These are phyloP conservation scores for Neonectria sp. DNA, from an alignment of 2,329 filamentous ascomycete species.

Conservation along the genomic window DNA sequence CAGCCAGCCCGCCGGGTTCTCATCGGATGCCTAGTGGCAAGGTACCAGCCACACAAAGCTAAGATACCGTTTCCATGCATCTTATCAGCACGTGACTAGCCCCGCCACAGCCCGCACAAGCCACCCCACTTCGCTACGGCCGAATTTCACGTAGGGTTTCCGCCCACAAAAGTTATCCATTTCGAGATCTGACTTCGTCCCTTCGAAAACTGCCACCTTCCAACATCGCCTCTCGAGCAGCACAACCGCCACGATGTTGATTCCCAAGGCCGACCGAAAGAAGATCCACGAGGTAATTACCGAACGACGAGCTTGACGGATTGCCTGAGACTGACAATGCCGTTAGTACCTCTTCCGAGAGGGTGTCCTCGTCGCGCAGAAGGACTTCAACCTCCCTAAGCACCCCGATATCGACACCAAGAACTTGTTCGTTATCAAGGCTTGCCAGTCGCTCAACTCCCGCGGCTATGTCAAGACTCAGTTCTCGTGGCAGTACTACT, in stretches of 20 bases:
- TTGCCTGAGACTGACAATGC: slow-evolving; percentile 48
- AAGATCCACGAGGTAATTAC: slow-evolving; percentile 89
- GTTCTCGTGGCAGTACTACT: slow-evolving; percentile 99
- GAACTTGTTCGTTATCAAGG: slow-evolving; percentile 99
- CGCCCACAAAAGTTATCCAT: slow-evolving; percentile 63
- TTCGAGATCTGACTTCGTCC: slow-evolving; percentile 57
- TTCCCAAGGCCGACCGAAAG: slow-evolving; percentile 99
- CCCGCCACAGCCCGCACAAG: slow-evolving; percentile 47
- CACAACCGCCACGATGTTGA: slow-evolving; percentile 85
- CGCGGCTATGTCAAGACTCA: slow-evolving; percentile 99
- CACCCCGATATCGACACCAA: slow-evolving; percentile 99
- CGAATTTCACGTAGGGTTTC: slow-evolving; percentile 58
- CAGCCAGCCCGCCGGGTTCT: slow-evolving; percentile 5
- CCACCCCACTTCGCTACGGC: slow-evolving; percentile 54
- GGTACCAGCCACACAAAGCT: slow-evolving; percentile 35
- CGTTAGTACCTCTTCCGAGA: slow-evolving; percentile 93
- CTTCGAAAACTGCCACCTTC: slow-evolving; percentile 58
- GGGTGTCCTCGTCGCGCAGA: slow-evolving; percentile 96
- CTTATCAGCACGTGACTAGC: slow-evolving; percentile 53
- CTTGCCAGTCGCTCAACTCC: slow-evolving; percentile 97
- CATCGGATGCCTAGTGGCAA: slow-evolving; percentile 3
- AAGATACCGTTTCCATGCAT: slow-evolving; percentile 19
- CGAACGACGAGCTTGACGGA: slow-evolving; percentile 32
- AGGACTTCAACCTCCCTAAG: slow-evolving; percentile 99
- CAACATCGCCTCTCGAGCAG: slow-evolving; percentile 66